Conservation (phyloP, 202 grass and related monocot species). For the Hordeum pubiflorum region DNA sequence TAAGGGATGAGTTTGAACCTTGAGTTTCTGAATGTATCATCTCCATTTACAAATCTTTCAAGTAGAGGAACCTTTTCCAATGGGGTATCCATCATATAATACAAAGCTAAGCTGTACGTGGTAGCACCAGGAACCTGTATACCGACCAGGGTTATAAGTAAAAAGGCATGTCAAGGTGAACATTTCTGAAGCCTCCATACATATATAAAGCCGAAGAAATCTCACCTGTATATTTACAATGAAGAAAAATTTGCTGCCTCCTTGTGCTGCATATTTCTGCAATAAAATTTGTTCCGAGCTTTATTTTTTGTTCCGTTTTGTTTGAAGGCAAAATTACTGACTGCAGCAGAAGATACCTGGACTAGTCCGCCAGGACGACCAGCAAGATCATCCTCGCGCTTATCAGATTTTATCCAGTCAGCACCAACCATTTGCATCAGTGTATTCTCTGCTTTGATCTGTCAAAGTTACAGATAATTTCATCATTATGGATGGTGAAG, state of each 20-base stretch:
- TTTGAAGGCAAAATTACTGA: constrained; percentile 1
- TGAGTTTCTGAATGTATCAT: constrained; percentile 92
- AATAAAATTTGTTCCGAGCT: constrained; percentile 29
- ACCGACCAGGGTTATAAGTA: constrained; percentile 22
- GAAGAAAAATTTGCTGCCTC: constrained; percentile 81
- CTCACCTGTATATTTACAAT: constrained; percentile 91
- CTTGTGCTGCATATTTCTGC: constrained; percentile 90
- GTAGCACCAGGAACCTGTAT: constrained; percentile 87
- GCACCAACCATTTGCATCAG: constrained; percentile 98
- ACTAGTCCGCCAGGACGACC: constrained; percentile 69
- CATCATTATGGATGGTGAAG: constrained; percentile 5
- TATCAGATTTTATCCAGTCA: constrained; percentile 96
- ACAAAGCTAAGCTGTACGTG: constrained; percentile 87
- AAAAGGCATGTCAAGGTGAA: neutral
- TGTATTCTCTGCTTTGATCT: constrained; percentile 86
- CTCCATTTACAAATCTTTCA: constrained; percentile 81
- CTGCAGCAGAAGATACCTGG: constrained; percentile 50
- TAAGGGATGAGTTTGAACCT: constrained; percentile 98
- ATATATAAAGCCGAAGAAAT: neutral
- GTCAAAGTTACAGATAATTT: constrained; percentile 24
- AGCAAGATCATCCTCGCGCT: constrained; percentile 89
- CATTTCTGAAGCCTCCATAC: neutral
- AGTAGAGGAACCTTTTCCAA: constrained; percentile 82
- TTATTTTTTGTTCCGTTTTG: neutral
- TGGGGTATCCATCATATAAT: constrained; percentile 88